A percentile compares a stretch with the other conserved stretches of the same genome.
Conservation (phyloP, 371 early-diverging fungal species). For the Circinella minor region DNA sequence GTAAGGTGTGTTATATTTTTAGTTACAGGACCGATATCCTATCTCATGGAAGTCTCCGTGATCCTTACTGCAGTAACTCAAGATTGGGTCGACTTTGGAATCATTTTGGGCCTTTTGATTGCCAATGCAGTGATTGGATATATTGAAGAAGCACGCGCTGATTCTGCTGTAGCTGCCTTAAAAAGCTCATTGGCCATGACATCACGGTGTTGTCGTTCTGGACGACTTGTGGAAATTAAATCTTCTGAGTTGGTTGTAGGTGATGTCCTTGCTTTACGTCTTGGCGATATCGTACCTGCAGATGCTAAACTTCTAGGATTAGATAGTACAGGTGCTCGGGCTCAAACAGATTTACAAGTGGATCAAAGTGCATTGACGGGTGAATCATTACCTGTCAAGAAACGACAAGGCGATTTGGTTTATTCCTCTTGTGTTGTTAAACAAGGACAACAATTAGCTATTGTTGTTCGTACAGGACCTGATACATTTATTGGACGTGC, state of each 20-base stretch:
- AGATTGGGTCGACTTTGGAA: constrained; percentile 88
- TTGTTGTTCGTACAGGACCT: constrained; percentile 87
- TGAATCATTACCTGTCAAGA: constrained; percentile 89
- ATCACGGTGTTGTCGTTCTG: constrained; percentile 80
- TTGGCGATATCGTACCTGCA: constrained; percentile 96
- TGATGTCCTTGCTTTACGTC: constrained; percentile 86
- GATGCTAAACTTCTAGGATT: constrained; percentile 89
- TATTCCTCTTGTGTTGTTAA: constrained; percentile 91
- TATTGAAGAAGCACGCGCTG: constrained; percentile 89
- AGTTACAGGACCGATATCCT: constrained; percentile 88
- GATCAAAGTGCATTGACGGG: constrained; percentile 97
- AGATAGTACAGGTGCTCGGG: constrained; percentile 78
- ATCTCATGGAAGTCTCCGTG: constrained; percentile 82
- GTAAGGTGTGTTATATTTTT: background rate
- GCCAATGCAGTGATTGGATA: constrained; percentile 92
- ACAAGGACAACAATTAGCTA: constrained; percentile 88
- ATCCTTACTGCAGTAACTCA: constrained; percentile 72
- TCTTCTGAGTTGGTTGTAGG: constrained; percentile 84
- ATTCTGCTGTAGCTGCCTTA: constrained; percentile 88
- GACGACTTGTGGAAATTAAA: constrained; percentile 81
- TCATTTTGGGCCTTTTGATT: constrained; percentile 81
- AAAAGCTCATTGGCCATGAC: constrained; percentile 86
- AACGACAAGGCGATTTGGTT: constrained; percentile 80
- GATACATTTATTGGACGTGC: constrained; percentile 92
- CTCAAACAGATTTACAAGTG: constrained; percentile 79